phyloP scores from a whole-genome alignment of 2,329 filamentous ascomycete species.

The Arthrobotrys sphaeroides region DNA sequence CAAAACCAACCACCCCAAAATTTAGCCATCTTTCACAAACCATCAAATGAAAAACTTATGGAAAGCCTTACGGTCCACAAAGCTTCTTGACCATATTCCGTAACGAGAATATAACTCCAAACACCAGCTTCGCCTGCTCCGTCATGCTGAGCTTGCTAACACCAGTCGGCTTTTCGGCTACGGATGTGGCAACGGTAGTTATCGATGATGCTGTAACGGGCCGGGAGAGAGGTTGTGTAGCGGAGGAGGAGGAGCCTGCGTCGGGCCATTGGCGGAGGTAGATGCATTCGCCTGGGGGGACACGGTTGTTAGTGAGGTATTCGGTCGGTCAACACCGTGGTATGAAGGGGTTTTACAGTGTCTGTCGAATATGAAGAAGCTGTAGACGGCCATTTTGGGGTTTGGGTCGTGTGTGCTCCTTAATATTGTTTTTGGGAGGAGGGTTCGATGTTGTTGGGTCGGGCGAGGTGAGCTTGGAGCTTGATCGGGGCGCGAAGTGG shows the following conservation, averaged over 20 bases:
- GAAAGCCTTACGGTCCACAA: conserved; percentile 57
- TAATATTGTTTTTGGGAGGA: background rate
- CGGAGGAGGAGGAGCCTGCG: conserved; percentile 61
- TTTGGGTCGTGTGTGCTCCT: no score
- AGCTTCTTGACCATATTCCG: conserved; percentile 97
- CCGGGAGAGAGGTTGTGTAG: conserved; percentile 63
- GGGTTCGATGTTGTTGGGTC: background rate
- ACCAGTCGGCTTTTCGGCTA: conserved; percentile 62
- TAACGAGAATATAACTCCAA: conserved; percentile 94
- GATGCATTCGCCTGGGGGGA: conserved; percentile 84
- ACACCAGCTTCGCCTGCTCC: conserved; percentile 96
- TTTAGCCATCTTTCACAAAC: background rate
- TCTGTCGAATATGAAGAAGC: conserved; percentile 98
- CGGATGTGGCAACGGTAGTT: conserved; percentile 47
- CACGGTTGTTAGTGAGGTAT: background rate
- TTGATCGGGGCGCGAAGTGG: no score
- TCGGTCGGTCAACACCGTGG: background rate
- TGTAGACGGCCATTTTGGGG: conserved; percentile 85
- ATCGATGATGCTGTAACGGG: conserved; percentile 62
- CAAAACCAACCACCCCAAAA: background rate
- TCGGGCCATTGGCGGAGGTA: conserved; percentile 84
- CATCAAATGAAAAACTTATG: background rate
- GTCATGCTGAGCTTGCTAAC: conserved; percentile 68
- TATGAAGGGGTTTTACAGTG: conserved; percentile 74
- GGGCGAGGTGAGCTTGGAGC: no score